phyloP scores from a whole-genome alignment of 2,329 filamentous ascomycete species.

The Colletotrichum destructivum region DNA sequence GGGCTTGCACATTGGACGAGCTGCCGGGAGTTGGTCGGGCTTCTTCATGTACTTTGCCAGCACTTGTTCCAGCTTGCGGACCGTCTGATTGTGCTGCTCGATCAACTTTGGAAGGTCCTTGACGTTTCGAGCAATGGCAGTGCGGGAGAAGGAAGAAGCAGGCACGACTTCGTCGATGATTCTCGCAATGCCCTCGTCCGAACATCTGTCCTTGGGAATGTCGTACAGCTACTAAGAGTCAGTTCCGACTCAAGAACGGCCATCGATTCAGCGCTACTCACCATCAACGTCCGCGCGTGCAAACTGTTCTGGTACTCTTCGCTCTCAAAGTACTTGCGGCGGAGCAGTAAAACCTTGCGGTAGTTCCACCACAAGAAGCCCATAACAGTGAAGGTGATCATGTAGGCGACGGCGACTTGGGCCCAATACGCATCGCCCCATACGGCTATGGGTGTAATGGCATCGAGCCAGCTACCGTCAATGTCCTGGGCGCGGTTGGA shows the following conservation, averaged over 20 bases:
- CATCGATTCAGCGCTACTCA: constrained; percentile 49
- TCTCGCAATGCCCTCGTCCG: constrained; percentile 88
- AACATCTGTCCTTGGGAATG: constrained; percentile 81
- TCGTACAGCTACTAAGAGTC: constrained; percentile 79
- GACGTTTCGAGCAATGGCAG: constrained; percentile 90
- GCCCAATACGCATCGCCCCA: constrained; percentile 71
- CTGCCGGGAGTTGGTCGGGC: constrained; percentile 82
- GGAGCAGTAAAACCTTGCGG: constrained; percentile 77
- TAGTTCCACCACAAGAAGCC: constrained; percentile 95
- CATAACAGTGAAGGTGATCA: constrained; percentile 82
- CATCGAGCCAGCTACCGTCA: constrained; percentile 64
- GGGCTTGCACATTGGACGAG: constrained; percentile 83
- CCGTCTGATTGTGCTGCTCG: constrained; percentile 83
- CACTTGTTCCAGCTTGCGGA: constrained; percentile 85
- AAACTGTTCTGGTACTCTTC: constrained; percentile 90
- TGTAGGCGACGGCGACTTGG: constrained; percentile 71
- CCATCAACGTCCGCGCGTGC: constrained; percentile 81
- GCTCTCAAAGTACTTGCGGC: constrained; percentile 86
- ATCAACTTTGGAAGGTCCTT: constrained; percentile 91
- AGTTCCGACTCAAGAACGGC: constrained; percentile 14
- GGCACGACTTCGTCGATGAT: constrained; percentile 87
- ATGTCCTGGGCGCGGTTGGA: constrained; percentile 52
- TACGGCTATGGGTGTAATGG: constrained; percentile 73
- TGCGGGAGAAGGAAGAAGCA: constrained; percentile 83
- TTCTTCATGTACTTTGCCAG: constrained; percentile 93